Evolutionary conservation across 2,329 filamentous ascomycete species (phyloP).

Genomic region (Ilyonectria robusta): DNA sequence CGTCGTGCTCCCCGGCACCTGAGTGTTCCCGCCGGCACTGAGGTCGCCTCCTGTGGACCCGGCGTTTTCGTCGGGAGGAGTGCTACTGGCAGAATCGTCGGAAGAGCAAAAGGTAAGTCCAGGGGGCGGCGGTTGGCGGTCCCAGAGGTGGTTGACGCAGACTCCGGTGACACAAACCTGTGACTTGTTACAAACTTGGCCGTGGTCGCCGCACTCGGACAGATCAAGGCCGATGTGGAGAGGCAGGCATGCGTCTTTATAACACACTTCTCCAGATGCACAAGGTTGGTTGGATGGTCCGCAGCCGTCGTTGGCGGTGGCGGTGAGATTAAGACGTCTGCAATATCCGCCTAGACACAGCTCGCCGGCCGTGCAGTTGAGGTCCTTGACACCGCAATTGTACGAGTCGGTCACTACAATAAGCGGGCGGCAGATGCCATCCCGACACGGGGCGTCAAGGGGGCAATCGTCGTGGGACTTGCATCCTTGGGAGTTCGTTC

Average conservation of each 20-base stretch:
- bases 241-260: slow-evolving; percentile 18
- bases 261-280: slow-evolving; percentile 27
- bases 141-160: slow-evolving; percentile 18
- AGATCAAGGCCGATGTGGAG: slow-evolving; percentile 30
- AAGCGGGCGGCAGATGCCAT: slow-evolving; percentile 27
- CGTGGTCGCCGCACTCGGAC: slow-evolving; percentile 22
- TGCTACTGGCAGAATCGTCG: neutral
- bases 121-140: slow-evolving; percentile 19
- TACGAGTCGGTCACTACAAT: slow-evolving; percentile 28
- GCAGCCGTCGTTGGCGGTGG: slow-evolving; percentile 16
- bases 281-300: slow-evolving; percentile 25
- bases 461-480: slow-evolving; percentile 20
- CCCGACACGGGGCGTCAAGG: slow-evolving; percentile 13
- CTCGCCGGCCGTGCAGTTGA: slow-evolving; percentile 27
- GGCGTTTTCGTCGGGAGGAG: slow-evolving; percentile 18
- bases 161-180: slow-evolving; percentile 28
- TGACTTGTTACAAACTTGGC: slow-evolving; percentile 22
- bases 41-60: slow-evolving; percentile 10
- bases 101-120: slow-evolving; percentile 17
- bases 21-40: neutral
- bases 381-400: slow-evolving; percentile 20
- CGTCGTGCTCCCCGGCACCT: neutral
- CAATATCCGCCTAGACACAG: slow-evolving; percentile 27
- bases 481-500: slow-evolving; percentile 28
- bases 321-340: slow-evolving; percentile 24